These are phyloP conservation scores for Exophiala viscosa DNA, from an alignment of 2,329 filamentous ascomycete species.

Conservation along the genomic window DNA sequence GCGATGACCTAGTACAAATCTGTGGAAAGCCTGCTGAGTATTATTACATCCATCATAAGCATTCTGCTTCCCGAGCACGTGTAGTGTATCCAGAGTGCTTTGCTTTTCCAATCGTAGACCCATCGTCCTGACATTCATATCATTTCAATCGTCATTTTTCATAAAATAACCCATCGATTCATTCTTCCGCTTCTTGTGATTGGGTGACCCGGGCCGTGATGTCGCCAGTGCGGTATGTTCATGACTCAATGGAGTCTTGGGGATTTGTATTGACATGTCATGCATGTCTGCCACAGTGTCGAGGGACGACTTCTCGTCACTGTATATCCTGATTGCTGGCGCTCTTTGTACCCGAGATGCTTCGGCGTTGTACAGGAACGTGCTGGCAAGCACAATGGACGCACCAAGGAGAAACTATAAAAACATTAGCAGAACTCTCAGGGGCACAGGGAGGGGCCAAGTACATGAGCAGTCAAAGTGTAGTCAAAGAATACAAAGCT, in stretches of 20 bases:
- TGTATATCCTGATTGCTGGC: slow-evolving; percentile 61
- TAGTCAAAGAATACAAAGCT: slow-evolving; percentile 86
- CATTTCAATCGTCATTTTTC: slow-evolving; percentile 31
- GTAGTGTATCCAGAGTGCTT: slow-evolving; percentile 15
- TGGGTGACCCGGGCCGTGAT: slow-evolving; percentile 48
- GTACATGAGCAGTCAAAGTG: slow-evolving; percentile 66
- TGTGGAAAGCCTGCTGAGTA: no score
- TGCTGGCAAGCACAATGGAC: slow-evolving; percentile 70
- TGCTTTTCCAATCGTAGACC: slow-evolving; percentile 24
- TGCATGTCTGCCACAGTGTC: slow-evolving; percentile 45
- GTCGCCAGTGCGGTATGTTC: slow-evolving; percentile 49
- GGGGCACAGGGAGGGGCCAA: slow-evolving; percentile 34
- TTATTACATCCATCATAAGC: no score
- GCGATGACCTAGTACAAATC: no score
- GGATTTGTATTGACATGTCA: slow-evolving; percentile 46
- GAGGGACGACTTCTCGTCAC: slow-evolving; percentile 70
- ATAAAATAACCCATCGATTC: slow-evolving; percentile 39
- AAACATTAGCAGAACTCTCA: background rate
- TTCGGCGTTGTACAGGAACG: slow-evolving; percentile 73
- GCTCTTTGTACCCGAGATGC: slow-evolving; percentile 51
- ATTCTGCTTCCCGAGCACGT: no score
- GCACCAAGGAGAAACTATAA: slow-evolving; percentile 77
- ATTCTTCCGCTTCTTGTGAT: slow-evolving; percentile 34
- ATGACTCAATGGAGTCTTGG: slow-evolving; percentile 45
- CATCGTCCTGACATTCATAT: slow-evolving; percentile 15